Base-by-base conservation (phyloP, 2,329 filamentous ascomycete species). In the Cryphonectria carpinicola region DNA sequence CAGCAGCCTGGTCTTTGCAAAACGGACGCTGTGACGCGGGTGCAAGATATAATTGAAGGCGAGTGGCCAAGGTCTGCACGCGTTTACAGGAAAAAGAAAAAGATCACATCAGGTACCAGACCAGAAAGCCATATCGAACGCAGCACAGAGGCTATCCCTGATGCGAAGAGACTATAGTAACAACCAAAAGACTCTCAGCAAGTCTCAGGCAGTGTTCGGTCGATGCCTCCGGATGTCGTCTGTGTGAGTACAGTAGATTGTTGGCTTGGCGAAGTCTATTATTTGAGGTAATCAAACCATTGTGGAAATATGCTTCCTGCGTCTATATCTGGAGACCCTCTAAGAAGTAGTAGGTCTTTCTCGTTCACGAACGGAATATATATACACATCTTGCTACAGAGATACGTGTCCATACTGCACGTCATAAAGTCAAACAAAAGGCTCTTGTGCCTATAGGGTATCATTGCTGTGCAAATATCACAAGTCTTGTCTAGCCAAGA, bases 371-470 rank as follows among this genome's bases (percentile, higher is more conserved):
- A n/a, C 22, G 22, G 7, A 11, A n/a, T n/a, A 1, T 49, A n/a
- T n/a, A 11, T 49, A 49, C 8, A n/a, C 22, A n/a, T 49, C 46
- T 49, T 49, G 1, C 22, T n/a, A 8, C 43, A 22, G 22, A 49
- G 46, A n/a, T n/a, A 49, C 10, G 22, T n/a, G 46, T n/a, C 46
- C 22, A 49, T 22, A 4, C 22, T 49, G 46, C 19, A 49, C 6
- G 19, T 49, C 3, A n/a, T n/a, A 22, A 49, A n/a, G 46, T 49
- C 46, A n/a, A 28, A 28, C n/a, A 28, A 4, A 56, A 25, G n/a
- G 54, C 25, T 46, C n/a, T 65, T 65, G 28, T 37, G 39, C 25
- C 25, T 43, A 65, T 46, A 49, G 71, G 71, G 71, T 72, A 72
- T 72, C 68, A 70, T 72, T 43, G 46, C 37, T 58, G 46, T 28